phyloP scores from a whole-genome alignment of 176 grass and related monocot species.

The Melocanna baccifera region DNA sequence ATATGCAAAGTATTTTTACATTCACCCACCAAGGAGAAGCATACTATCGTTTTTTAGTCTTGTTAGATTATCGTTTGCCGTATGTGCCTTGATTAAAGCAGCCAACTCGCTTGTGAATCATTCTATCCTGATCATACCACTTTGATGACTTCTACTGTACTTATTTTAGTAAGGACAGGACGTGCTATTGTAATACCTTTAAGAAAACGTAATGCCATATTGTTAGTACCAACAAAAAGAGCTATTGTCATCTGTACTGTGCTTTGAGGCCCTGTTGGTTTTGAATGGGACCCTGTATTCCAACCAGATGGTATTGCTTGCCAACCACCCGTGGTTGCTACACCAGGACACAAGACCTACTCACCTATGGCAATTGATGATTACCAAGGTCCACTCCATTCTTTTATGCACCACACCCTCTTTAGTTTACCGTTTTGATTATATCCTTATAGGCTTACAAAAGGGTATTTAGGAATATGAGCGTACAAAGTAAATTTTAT shows the following conservation, averaged over 20 bases:
- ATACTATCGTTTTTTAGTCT: neutral
- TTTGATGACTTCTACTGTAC: neutral
- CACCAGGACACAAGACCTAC: slow-evolving; percentile 74
- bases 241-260: neutral
- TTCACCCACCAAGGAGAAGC: neutral
- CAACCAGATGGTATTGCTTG: slow-evolving; percentile 79
- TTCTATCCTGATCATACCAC: neutral
- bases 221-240: neutral
- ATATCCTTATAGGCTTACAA: neutral
- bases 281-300: slow-evolving; percentile 95
- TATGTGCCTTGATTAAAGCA: neutral
- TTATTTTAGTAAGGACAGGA: neutral
- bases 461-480: neutral
- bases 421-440: neutral
- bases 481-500: neutral
- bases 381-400: slow-evolving; percentile 66
- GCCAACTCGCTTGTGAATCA: neutral
- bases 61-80: neutral
- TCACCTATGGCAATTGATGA: slow-evolving; percentile 92
- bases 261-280: slow-evolving; percentile 65
- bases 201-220: neutral
- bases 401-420: neutral
- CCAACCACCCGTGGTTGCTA: slow-evolving; percentile 83
- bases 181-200: neutral
- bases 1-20: neutral